These are phyloP conservation scores for Globisporangium abappressorium DNA, from an alignment of 352 stramenopile species.

Conservation along the genomic window DNA sequence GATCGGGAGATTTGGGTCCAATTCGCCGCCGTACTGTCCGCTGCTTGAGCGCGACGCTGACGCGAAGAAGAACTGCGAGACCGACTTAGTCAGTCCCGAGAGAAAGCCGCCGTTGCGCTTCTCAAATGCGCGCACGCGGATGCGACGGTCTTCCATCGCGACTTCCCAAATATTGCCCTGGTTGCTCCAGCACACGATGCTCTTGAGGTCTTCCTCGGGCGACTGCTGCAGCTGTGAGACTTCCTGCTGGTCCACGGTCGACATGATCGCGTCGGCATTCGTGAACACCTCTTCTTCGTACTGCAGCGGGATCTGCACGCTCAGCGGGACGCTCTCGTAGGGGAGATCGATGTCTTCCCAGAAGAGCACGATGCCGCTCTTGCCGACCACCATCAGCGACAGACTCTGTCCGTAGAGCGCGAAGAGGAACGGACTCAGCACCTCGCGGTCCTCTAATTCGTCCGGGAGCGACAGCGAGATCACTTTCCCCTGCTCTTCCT, in stretches of 20 bases:
- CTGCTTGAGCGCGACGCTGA: constrained; percentile 31
- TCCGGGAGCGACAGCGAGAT: constrained; percentile 55
- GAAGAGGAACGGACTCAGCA: constrained; percentile 64
- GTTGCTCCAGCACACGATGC: constrained; percentile 80
- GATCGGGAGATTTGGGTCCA: constrained; percentile 56
- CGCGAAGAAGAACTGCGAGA: constrained; percentile 79
- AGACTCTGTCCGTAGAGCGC: constrained; percentile 58
- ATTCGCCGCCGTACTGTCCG: constrained; percentile 17
- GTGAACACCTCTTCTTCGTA: constrained; percentile 48
- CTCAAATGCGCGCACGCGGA: constrained; percentile 72
- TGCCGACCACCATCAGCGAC: constrained; percentile 66
- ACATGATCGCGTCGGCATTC: constrained; percentile 34
- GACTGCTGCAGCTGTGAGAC: constrained; percentile 16
- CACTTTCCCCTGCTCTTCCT: constrained; percentile 44
- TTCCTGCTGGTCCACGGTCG: constrained; percentile 3
- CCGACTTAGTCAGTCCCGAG: constrained; percentile 64
- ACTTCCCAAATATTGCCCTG: constrained; percentile 78
- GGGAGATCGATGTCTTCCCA: constrained; percentile 80
- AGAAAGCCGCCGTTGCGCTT: constrained; percentile 65
- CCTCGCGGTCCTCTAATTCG: constrained; percentile 44
- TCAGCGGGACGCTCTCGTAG: constrained; percentile 74
- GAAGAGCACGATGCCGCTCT: constrained; percentile 68
- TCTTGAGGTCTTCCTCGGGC: constrained; percentile 34
- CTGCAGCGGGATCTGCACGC: constrained; percentile 72
- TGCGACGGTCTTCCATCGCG: constrained; percentile 72